phyloP scores from a whole-genome alignment of 2,329 filamentous ascomycete species.

The Emmonsia crescens region DNA sequence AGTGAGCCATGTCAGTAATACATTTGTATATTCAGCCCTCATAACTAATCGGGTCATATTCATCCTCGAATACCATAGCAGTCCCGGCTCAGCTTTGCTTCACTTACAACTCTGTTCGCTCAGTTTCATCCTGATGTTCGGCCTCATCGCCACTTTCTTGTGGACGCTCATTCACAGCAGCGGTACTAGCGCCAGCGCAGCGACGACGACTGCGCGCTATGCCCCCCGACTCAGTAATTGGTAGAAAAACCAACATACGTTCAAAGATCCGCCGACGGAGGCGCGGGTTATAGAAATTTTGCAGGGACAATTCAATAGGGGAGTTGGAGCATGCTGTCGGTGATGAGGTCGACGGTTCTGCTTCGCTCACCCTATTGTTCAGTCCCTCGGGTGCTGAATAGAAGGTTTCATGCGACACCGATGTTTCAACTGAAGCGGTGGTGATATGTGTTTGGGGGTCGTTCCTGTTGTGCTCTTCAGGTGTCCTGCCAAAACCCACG shows the following conservation, averaged over 20 bases:
- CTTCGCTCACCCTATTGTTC: not conserved
- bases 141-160: not conserved
- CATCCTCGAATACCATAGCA: not conserved
- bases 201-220: not conserved
- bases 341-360: not conserved
- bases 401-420: not conserved
- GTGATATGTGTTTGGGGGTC: not conserved
- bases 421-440: not conserved
- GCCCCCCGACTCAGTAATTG: not conserved
- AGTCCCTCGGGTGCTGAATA: not conserved
- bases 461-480: not conserved
- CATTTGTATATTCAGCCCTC: not conserved
- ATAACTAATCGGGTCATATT: not conserved
- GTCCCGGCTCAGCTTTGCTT: not conserved
- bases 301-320: not conserved
- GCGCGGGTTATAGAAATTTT: not conserved
- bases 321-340: not conserved
- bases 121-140: not conserved
- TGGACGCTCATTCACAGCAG: not conserved
- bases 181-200: not conserved
- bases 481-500: not conserved
- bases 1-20: not conserved
- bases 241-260: not conserved
- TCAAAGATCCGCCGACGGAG: not conserved
- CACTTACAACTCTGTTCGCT: not conserved